Percentiles rank a stretch among this genome's conserved stretches.
Evolutionary conservation across 2,329 filamentous ascomycete genomes (phyloP).

Genomic region (Tolypocladium pustulatum): DNA sequence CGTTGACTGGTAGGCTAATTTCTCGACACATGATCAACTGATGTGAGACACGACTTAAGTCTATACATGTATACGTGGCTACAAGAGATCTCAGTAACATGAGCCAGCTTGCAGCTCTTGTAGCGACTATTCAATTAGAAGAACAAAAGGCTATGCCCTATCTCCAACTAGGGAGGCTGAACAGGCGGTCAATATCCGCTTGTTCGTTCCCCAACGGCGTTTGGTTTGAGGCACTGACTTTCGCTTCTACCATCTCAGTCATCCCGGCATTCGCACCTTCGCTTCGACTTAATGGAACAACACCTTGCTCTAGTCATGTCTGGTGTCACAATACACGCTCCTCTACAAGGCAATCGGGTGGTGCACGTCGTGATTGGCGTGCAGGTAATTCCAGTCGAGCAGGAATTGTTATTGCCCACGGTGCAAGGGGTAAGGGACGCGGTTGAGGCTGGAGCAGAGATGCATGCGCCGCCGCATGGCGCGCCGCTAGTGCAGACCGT

Average conservation of each 20-base stretch:
- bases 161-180: too few species aligned
- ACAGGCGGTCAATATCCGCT: too few species aligned
- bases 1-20: too few species aligned
- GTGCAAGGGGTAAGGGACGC: not conserved
- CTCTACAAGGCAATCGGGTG: not conserved
- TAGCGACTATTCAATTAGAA: too few species aligned
- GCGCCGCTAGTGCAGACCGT: not conserved
- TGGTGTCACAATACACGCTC: not conserved
- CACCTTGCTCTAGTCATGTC: not conserved
- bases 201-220: too few species aligned
- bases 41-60: too few species aligned
- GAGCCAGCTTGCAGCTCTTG: too few species aligned
- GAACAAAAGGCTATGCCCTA: too few species aligned
- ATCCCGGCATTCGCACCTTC: not conserved
- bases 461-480: not conserved
- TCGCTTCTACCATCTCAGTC: not conserved
- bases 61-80: too few species aligned
- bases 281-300: not conserved
- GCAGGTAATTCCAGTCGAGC: not conserved
- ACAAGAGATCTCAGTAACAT: too few species aligned
- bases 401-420: not conserved
- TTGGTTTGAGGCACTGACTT: not conserved
- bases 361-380: not conserved
- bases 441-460: not conserved
- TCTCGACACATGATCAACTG: too few species aligned